These are phyloP conservation scores for Arthrobotrys iridis DNA, from an alignment of 2,329 filamentous ascomycete species.

Conservation along the genomic window DNA sequence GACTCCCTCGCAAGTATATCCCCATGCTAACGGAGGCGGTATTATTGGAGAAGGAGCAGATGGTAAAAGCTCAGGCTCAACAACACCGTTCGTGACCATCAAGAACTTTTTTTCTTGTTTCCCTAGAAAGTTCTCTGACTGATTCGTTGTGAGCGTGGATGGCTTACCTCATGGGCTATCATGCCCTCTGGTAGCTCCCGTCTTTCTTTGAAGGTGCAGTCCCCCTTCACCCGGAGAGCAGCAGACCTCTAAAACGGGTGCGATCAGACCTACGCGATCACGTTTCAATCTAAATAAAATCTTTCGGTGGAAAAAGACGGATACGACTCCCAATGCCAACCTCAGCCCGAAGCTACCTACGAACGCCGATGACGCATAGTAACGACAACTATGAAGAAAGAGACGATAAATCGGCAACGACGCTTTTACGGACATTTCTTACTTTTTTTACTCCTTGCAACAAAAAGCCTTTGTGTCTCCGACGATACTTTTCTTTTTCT, in stretches of 20 bases:
- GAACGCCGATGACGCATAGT: conserved; percentile 40
- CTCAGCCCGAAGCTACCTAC: conserved; percentile 29
- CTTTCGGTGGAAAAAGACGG: conserved; percentile 49
- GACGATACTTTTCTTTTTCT: conserved; percentile 17
- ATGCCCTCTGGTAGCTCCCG: conserved; percentile 41
- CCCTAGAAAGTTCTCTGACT: conserved; percentile 54
- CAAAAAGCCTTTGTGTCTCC: conserved; percentile 14
- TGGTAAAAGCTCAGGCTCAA: conserved; percentile 54
- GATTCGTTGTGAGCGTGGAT: conserved; percentile 54
- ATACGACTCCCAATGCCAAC: conserved; percentile 31
- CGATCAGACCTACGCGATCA: conserved; percentile 54
- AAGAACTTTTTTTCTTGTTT: conserved; percentile 55
- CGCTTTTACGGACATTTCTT: conserved; percentile 18
- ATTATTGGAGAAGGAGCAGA: conserved; percentile 43
- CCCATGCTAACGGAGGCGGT: conserved; percentile 51
- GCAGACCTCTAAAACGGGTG: conserved; percentile 54
- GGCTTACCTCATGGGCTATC: conserved; percentile 34
- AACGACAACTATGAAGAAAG: conserved; percentile 28
- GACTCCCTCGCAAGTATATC: conserved; percentile 38
- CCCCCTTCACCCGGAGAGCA: conserved; percentile 54
- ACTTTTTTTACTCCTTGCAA: conserved; percentile 1
- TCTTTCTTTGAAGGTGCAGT: conserved; percentile 52
- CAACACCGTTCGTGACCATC: conserved; percentile 55
- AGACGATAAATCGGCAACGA: conserved; percentile 16
- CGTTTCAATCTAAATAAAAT: conserved; percentile 53